Conservation (phyloP, 148 eudicot species). For the Silene latifolia region DNA sequence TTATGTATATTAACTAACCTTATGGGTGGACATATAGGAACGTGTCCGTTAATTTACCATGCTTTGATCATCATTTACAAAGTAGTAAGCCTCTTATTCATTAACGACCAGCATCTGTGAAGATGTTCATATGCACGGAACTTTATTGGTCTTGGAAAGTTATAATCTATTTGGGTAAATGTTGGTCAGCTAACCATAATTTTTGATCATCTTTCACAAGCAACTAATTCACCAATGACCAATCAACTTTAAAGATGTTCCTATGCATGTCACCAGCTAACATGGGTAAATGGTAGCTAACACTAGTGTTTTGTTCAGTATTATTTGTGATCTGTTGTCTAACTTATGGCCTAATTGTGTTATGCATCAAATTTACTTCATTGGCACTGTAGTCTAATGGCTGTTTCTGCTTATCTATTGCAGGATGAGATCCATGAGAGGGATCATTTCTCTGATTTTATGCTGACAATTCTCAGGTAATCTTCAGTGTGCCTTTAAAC, state of each 20-base stretch:
- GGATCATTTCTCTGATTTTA: conserved; percentile 85
- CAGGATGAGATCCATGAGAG: conserved; percentile 99
- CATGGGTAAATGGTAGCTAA: not conserved
- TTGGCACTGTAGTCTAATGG: not conserved
- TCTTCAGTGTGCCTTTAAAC: not conserved
- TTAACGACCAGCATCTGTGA: too few species aligned
- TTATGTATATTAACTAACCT: not conserved
- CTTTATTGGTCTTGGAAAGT: not conserved
- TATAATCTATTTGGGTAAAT: not conserved
- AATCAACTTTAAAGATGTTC: not conserved
- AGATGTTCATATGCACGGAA: not conserved
- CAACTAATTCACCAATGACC: too few species aligned
- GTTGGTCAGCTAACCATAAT: not conserved
- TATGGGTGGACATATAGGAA: not conserved
- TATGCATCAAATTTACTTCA: not conserved
- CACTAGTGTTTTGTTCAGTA: not conserved
- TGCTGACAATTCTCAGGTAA: conserved; percentile 91
- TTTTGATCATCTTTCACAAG: not conserved
- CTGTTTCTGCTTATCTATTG: conserved; percentile 21
- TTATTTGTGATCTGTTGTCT: not conserved
- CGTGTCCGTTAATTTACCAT: not conserved
- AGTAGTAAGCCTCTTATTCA: not conserved
- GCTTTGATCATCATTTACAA: too few species aligned
- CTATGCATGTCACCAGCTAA: not conserved
- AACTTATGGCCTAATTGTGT: too few species aligned